A percentile compares a stretch with the other conserved stretches of the same genome.
Conservation (phyloP, 768 basidiomycete genomes). For the Tylopilus rubrobrunneus region DNA sequence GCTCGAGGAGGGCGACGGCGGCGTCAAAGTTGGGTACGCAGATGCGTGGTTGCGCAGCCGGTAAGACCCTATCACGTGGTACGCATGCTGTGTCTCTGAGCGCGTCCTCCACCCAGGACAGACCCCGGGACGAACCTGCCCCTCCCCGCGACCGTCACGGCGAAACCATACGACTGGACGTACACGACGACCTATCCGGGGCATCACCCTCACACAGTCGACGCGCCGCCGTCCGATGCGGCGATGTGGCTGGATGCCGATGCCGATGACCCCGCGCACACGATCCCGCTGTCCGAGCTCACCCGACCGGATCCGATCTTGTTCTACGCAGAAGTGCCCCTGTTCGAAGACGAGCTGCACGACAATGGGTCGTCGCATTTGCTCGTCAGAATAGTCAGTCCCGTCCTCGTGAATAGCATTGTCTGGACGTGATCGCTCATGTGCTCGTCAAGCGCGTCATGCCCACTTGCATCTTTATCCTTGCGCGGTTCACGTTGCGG, state of each 20-base stretch:
- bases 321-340: slow-evolving; percentile 94
- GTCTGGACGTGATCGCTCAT: background rate
- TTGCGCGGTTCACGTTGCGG: slow-evolving; percentile 86
- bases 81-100: slow-evolving; percentile 15
- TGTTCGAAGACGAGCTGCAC: slow-evolving; percentile 96
- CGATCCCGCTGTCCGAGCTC: slow-evolving; percentile 81
- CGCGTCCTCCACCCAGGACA: slow-evolving; percentile 46
- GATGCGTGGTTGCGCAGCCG: slow-evolving; percentile 91
- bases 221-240: slow-evolving; percentile 10
- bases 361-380: slow-evolving; percentile 91
- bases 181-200: slow-evolving; percentile 90
- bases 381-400: slow-evolving; percentile 81
- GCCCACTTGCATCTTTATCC: slow-evolving; percentile 91
- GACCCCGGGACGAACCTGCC: slow-evolving; percentile 59
- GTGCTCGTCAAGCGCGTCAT: slow-evolving; percentile 79
- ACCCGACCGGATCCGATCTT: slow-evolving; percentile 91
- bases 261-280: slow-evolving; percentile 50
- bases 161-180: slow-evolving; percentile 97
- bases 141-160: slow-evolving; percentile 65
- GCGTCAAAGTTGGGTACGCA: slow-evolving; percentile 91
- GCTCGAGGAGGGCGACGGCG: slow-evolving; percentile 78
- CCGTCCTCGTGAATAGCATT: background rate
- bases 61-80: slow-evolving; percentile 33
- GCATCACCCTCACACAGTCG: slow-evolving; percentile 28
- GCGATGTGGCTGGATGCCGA: slow-evolving; percentile 53